Evolutionary conservation across 2,329 filamentous ascomycete species (phyloP).

Genomic region (Sarocladium oryzae): DNA sequence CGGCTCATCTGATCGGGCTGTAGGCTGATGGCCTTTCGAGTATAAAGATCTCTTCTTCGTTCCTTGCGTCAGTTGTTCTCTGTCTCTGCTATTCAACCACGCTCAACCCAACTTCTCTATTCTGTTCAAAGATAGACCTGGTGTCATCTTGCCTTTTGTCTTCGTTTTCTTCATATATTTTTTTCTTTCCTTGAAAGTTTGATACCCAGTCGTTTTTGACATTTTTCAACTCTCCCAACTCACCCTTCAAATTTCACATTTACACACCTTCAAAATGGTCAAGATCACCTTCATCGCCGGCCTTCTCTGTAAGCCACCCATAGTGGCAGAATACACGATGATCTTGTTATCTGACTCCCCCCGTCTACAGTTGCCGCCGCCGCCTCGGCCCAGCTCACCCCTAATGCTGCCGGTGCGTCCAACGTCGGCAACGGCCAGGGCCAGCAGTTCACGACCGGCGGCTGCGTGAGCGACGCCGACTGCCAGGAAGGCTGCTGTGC

Average conservation of each 20-base stretch:
- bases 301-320: not conserved
- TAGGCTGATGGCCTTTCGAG: too few relatives aligned
- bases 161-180: not conserved
- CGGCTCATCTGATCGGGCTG: too few relatives aligned
- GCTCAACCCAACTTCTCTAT: not conserved
- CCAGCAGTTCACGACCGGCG: slow-evolving; percentile 21
- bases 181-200: not conserved
- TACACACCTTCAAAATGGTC: slow-evolving; percentile 7
- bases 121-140: not conserved
- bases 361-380: not conserved
- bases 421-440: slow-evolving; percentile 17
- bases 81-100: not conserved
- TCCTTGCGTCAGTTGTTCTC: not conserved
- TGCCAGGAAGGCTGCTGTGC: slow-evolving; percentile 20
- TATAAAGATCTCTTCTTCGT: not conserved
- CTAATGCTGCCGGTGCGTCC: slow-evolving; percentile 15
- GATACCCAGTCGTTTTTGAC: not conserved
- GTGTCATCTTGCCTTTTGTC: not conserved
- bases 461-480: slow-evolving; percentile 19
- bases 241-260: too few relatives aligned
- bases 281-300: not conserved
- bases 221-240: not conserved
- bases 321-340: too few relatives aligned
- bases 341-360: not conserved
- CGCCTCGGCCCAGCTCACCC: slow-evolving; percentile 13